Percentiles rank a stretch among this genome's conserved stretches.
Conservation (phyloP, 805 yeast species). For the Aciculoconidium aculeatum region DNA sequence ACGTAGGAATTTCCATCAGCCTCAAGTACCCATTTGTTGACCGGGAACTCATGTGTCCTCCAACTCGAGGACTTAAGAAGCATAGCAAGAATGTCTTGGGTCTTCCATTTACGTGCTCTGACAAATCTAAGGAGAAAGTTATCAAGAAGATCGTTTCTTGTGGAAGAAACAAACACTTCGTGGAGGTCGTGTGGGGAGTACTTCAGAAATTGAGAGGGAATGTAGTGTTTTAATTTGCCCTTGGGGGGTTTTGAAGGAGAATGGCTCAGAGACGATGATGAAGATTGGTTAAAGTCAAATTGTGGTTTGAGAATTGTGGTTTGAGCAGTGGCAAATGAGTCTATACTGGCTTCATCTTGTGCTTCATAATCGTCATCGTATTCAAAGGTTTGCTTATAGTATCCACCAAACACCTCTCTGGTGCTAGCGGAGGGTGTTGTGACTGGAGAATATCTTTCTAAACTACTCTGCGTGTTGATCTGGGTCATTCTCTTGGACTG, state of each 20-base stretch:
- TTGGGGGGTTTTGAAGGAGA: no score
- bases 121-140: conserved; percentile 67
- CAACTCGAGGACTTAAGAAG: conserved; percentile 67
- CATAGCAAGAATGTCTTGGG: conserved; percentile 65
- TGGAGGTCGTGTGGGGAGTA: conserved; percentile 48
- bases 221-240: no score
- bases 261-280: no score
- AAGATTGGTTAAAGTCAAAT: no score
- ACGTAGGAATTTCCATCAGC: conserved; percentile 67
- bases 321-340: conserved; percentile 28
- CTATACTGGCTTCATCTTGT: conserved; percentile 17
- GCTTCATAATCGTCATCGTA: conserved; percentile 11
- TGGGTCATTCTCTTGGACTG: conserved; percentile 23
- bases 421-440: conserved; percentile 16
- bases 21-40: conserved; percentile 54
- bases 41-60: conserved; percentile 58
- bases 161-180: conserved; percentile 48
- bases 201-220: no score
- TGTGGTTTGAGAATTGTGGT: conserved; percentile 19
- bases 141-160: conserved; percentile 79
- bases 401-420: conserved; percentile 15
- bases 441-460: conserved; percentile 19
- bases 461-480: conserved; percentile 21
- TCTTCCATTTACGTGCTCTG: conserved; percentile 83
- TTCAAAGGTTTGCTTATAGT: conserved; percentile 14